Evolutionary conservation across 441 rosid genomes (phyloP), one percentile per base, ranked within the genome.

Genomic region (Corymbia calophylla): DNA sequence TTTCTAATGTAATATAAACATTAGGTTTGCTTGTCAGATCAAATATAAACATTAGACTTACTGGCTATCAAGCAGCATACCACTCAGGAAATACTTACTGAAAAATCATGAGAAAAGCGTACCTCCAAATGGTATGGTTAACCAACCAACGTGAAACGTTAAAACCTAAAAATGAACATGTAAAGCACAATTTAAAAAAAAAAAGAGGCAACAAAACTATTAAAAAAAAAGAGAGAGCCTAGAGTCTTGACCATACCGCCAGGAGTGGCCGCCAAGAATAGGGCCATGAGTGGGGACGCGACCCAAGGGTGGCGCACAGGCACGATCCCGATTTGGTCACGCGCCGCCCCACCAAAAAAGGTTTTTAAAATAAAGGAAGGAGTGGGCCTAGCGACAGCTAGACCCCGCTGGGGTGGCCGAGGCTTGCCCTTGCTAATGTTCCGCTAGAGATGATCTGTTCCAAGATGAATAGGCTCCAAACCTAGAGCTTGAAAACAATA

Each of bases 191-290:
- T n/a, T n/a, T n/a, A n/a, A n/a, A n/a, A n/a, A n/a, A n/a, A n/a
- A n/a, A n/a, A n/a, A n/a, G n/a, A n/a, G n/a, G n/a, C n/a, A n/a
- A n/a, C 19, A 54, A 16, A 53, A 39, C 6, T 39, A 39, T 39
- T 39, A 1, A 4, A 4, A 16, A 16, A 54, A 18, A 54, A 54
- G 1, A 5, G 12, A 0, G 17, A 31, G 17, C 19, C 7, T 31
- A 31, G 44, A 66, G 77, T 66, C 77, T 9, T 66, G 23, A 31
- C 44, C 23, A 32, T 31, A 31, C 8, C 23, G 77, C 77, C 39
- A 66, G 11, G 6, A 17, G 77, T 8, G 77, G 44, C 23, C 2
- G 44, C 12, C 13, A 21, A 4, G 44, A 66, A 31, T 3, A 31
- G 77, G 39, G 12, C 23, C 44, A 9, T 31, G 44, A 16, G 39